Percentiles rank a stretch among this genome's conserved stretches.
These are phyloP conservation scores for Fusarium devonianum DNA, from an alignment of 2,329 filamentous ascomycete species.

Conservation along the genomic window DNA sequence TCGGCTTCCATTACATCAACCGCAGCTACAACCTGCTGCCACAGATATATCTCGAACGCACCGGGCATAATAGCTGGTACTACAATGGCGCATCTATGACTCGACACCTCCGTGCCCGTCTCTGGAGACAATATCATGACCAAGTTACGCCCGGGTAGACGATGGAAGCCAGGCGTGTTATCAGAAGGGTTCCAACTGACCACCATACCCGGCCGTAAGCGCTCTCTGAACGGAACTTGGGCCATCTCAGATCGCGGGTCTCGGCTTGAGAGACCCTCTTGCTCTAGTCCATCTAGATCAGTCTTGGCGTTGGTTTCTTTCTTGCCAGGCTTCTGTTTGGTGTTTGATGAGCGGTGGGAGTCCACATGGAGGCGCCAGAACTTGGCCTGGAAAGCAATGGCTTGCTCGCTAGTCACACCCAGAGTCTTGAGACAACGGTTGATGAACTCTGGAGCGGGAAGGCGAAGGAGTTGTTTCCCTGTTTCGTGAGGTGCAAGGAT, in stretches of 20 bases:
- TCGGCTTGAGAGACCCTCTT: constrained; percentile 38
- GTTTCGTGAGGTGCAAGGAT: constrained; percentile 51
- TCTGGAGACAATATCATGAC: constrained; percentile 46
- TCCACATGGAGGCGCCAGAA: constrained; percentile 54
- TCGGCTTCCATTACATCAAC: constrained; percentile 50
- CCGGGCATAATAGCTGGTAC: constrained; percentile 45
- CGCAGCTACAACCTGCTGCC: constrained; percentile 48
- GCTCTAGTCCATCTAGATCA: neutral
- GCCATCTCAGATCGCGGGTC: constrained; percentile 39
- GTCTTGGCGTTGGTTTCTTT: neutral
- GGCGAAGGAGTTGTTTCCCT: constrained; percentile 51
- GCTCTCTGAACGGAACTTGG: constrained; percentile 47
- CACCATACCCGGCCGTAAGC: constrained; percentile 53
- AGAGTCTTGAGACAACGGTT: constrained; percentile 50
- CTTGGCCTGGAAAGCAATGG: constrained; percentile 51
- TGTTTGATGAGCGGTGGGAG: constrained; percentile 37
- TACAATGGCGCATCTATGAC: constrained; percentile 50
- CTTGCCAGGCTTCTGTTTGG: neutral
- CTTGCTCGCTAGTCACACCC: constrained; percentile 48
- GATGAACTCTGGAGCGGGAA: constrained; percentile 51
- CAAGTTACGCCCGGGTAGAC: constrained; percentile 37
- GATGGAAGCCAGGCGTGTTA: constrained; percentile 21
- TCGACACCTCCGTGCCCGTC: constrained; percentile 19
- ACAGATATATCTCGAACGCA: constrained; percentile 51
- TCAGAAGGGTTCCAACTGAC: constrained; percentile 44